phyloP scores from a whole-genome alignment of 306 rosid genomes.

The Prosopis cineraria region DNA sequence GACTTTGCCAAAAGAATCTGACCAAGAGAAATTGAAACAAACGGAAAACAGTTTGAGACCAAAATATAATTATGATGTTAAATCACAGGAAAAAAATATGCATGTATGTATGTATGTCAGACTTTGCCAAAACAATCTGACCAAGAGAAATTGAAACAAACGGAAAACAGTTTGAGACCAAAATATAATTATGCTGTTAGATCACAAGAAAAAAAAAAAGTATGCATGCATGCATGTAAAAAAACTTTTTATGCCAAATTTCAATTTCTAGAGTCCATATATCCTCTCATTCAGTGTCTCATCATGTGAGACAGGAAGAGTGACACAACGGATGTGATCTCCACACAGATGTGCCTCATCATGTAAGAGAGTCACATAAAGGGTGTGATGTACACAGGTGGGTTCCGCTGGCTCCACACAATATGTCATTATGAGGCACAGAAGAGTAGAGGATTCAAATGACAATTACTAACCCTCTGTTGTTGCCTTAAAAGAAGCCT shows the following conservation, averaged over 20 bases:
- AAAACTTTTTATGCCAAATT: conserved; percentile 12
- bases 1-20: conserved; percentile 93
- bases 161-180: conserved; percentile 21
- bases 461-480: conserved; percentile 70
- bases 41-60: conserved; percentile 22
- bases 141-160: conserved; percentile 21
- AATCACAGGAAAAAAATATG: conserved; percentile 13
- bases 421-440: too few relatives aligned
- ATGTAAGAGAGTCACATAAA: too few relatives aligned
- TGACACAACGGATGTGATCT: too few relatives aligned
- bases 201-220: conserved; percentile 13
- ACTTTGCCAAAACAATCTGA: conserved; percentile 89
- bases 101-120: conserved; percentile 61
- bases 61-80: conserved; percentile 26
- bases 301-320: too few relatives aligned
- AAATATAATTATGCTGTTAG: conserved; percentile 26
- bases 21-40: conserved; percentile 22
- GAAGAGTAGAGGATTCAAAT: neutral
- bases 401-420: too few relatives aligned
- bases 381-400: too few relatives aligned
- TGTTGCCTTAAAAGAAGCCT: conserved; percentile 95
- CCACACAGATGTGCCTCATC: too few relatives aligned
- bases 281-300: too few relatives aligned
- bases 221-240: too few relatives aligned
- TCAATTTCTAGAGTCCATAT: neutral